Evolutionary conservation across 106 monocot species (phyloP).

Genomic region (Hemerocallis citrina): DNA sequence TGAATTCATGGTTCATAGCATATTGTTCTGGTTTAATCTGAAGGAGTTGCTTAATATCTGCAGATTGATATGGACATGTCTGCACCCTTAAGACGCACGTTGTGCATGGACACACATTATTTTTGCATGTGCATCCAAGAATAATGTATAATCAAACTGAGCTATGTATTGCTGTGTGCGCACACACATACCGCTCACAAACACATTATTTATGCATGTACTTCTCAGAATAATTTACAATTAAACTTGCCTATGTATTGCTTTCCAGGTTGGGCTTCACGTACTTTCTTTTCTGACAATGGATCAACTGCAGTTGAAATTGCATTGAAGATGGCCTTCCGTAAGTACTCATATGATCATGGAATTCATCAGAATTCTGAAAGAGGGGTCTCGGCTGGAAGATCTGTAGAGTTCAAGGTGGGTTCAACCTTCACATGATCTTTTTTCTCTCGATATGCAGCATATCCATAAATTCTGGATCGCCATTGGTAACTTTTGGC

Average conservation of each 20-base stretch:
- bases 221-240: too few relatives aligned
- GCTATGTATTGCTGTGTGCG: too few relatives aligned
- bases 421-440: slow-evolving; percentile 2
- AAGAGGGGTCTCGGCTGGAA: slow-evolving; percentile 5
- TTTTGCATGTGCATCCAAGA: too few relatives aligned
- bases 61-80: not conserved
- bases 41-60: not conserved
- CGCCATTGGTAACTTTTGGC: not conserved
- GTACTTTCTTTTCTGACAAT: slow-evolving; percentile 92
- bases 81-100: not conserved
- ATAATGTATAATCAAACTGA: too few relatives aligned
- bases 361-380: slow-evolving; percentile 23
- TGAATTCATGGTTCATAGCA: not conserved
- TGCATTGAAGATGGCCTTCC: slow-evolving; percentile 96
- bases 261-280: slow-evolving; percentile 80
- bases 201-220: too few relatives aligned
- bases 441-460: not conserved
- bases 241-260: not conserved
- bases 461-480: not conserved
- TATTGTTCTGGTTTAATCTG: not conserved
- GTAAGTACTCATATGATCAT: slow-evolving; percentile 66
- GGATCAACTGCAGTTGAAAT: slow-evolving; percentile 98
- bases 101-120: too few relatives aligned
- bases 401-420: slow-evolving; percentile 47
- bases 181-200: too few relatives aligned